Conservation (phyloP, 305 asterid species). For the Fraxinus ornus region DNA sequence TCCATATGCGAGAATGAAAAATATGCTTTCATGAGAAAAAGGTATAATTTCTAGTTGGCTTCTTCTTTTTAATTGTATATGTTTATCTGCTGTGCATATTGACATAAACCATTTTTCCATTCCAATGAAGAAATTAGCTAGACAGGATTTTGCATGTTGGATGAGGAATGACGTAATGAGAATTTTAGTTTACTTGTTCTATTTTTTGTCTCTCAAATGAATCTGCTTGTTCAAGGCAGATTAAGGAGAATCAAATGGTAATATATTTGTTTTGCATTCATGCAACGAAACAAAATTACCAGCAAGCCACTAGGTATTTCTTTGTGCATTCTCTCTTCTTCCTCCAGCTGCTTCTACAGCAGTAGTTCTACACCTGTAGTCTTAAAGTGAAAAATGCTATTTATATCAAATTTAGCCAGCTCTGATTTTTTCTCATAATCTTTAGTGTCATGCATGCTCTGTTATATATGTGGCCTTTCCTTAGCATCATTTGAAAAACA, state of each 20-base stretch:
- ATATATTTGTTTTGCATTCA: conserved; percentile 8
- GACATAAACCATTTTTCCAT: conserved; percentile 4
- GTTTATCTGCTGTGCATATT: conserved; percentile 17
- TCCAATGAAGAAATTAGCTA: conserved; percentile 21
- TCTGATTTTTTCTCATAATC: neutral
- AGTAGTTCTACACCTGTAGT: neutral
- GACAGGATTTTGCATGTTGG: conserved; percentile 3
- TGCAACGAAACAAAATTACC: conserved; percentile 2
- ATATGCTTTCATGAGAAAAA: conserved; percentile 67
- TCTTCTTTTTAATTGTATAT: conserved; percentile 22
- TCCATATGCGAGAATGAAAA: conserved; percentile 85
- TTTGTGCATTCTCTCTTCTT: neutral
- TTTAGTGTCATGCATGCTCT: neutral
- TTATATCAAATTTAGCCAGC: neutral
- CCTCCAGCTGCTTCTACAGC: neutral
- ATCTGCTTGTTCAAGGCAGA: conserved; percentile 14
- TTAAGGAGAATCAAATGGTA: conserved; percentile 10
- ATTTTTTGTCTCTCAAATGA: neutral
- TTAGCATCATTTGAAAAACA: neutral
- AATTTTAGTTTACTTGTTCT: neutral
- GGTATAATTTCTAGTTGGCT: conserved; percentile 42
- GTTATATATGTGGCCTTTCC: neutral
- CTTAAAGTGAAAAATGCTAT: neutral
- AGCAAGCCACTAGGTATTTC: neutral
- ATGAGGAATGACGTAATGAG: neutral